Conservation (phyloP, 495 filamentous ascomycete species). For the Aspergillus carlsbadensis region DNA sequence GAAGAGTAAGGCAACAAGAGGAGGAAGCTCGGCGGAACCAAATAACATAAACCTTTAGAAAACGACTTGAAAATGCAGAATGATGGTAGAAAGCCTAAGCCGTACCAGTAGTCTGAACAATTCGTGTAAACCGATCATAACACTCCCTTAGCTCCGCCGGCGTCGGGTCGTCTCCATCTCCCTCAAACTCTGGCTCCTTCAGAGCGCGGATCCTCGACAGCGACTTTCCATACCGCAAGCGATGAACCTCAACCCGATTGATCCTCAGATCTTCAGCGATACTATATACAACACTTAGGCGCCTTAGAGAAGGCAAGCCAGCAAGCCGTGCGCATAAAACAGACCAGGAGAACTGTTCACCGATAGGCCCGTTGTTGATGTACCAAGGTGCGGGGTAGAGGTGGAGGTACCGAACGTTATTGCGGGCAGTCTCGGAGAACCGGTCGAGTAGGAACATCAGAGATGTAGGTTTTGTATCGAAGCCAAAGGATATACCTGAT, state of each 20-base stretch:
- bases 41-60: slow-evolving; percentile 1
- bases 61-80: no score
- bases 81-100: background rate
- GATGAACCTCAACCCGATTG: background rate
- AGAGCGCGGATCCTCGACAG: background rate
- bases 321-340: background rate
- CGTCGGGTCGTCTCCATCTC: background rate
- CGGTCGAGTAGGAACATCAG: slow-evolving; percentile 5
- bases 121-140: background rate
- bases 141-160: background rate
- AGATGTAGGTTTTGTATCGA: background rate
- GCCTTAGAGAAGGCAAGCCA: background rate
- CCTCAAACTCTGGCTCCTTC: background rate
- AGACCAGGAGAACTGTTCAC: background rate
- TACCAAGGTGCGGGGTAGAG: slow-evolving; percentile 9
- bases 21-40: background rate
- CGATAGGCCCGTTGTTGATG: background rate
- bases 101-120: background rate
- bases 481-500: background rate
- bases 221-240: background rate
- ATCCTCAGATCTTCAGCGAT: background rate
- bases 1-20: slow-evolving; percentile 1
- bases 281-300: background rate
- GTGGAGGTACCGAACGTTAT: background rate
- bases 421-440: slow-evolving; percentile 1